Evolutionary conservation across 2,329 filamentous ascomycete species (phyloP).

Genomic region (Whalleya microplaca): DNA sequence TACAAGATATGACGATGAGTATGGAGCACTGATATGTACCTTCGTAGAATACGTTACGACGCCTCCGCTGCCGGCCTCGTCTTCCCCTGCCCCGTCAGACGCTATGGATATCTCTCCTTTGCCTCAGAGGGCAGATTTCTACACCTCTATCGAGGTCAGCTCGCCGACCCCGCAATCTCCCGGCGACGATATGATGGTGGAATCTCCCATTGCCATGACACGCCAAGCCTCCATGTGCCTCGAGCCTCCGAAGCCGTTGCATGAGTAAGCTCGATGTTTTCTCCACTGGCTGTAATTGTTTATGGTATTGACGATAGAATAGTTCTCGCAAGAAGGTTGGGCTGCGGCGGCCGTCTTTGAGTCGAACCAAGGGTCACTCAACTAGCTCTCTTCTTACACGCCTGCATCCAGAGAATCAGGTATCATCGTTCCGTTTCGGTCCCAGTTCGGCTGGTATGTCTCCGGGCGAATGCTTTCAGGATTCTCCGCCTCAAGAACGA

Average conservation of each 20-base stretch:
- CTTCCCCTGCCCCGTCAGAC: constrained; percentile 72
- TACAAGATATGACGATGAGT: not conserved
- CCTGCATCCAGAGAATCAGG: constrained; percentile 64
- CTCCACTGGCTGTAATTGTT: not conserved
- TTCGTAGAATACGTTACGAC: constrained; percentile 75
- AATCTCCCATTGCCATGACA: constrained; percentile 57
- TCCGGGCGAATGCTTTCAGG: constrained; percentile 78
- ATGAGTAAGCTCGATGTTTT: constrained; percentile 52
- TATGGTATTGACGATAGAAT: constrained; percentile 31
- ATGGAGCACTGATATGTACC: constrained; percentile 22
- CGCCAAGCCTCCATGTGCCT: constrained; percentile 46
- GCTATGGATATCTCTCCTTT: constrained; percentile 93
- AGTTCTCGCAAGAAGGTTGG: constrained; percentile 67
- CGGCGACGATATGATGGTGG: constrained; percentile 54
- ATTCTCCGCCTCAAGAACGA: constrained; percentile 76
- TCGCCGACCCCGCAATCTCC: constrained; percentile 69
- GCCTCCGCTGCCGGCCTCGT: constrained; percentile 76
- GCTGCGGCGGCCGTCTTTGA: constrained; percentile 74
- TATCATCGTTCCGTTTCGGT: constrained; percentile 76
- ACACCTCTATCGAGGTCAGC: constrained; percentile 66
- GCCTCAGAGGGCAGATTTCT: constrained; percentile 79
- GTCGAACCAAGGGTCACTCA: constrained; percentile 74
- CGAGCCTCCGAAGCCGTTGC: constrained; percentile 53
- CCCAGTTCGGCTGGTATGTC: constrained; percentile 66
- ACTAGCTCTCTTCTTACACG: constrained; percentile 67